These are phyloP conservation scores for Aquilaria agallochum DNA, from an alignment of 441 rosid species.

Conservation along the genomic window DNA sequence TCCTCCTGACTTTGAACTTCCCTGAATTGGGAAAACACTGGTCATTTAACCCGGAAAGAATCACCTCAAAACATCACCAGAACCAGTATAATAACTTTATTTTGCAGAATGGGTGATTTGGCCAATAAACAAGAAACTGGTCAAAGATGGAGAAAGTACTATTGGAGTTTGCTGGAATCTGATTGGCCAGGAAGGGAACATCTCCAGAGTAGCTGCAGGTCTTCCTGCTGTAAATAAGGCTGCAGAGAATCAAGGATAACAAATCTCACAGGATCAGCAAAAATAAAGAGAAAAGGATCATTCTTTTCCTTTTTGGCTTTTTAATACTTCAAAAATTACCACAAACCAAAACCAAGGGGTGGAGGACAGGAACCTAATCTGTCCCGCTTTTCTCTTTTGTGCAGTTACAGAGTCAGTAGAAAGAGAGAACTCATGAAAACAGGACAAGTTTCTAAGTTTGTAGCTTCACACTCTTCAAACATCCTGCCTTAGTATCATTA, in stretches of 20 bases:
- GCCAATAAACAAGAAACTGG: conserved; percentile 32
- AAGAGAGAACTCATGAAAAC: conserved; percentile 21
- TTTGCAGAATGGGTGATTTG: conserved; percentile 7
- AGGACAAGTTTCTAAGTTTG: conserved; percentile 57
- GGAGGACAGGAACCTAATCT: conserved; percentile 24
- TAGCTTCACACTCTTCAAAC: conserved; percentile 71
- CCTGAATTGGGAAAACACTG: conserved; percentile 38
- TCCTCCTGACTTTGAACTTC: conserved; percentile 82
- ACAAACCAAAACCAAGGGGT: conserved; percentile 9
- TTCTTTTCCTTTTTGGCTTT: background rate
- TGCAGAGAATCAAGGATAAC: conserved; percentile 49
- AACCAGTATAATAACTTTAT: background rate
- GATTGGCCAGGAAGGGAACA: conserved; percentile 99
- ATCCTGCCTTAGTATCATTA: conserved; percentile 60
- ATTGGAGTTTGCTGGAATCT: conserved; percentile 90
- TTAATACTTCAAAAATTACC: conserved; percentile 9
- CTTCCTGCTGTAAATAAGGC: conserved; percentile 78
- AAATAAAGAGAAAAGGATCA: conserved; percentile 7
- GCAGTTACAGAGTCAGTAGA: conserved; percentile 56
- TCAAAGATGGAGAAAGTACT: conserved; percentile 61
- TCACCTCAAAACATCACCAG: background rate
- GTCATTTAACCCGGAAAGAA: conserved; percentile 10
- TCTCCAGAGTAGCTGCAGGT: conserved; percentile 98
- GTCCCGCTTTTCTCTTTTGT: conserved; percentile 15
- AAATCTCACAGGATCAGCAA: conserved; percentile 38